Percentiles rank a stretch among this genome's conserved stretches.
These are phyloP conservation scores for Trichocomaceae sp. DNA, from an alignment of 2,329 filamentous ascomycete species.

Conservation along the genomic window DNA sequence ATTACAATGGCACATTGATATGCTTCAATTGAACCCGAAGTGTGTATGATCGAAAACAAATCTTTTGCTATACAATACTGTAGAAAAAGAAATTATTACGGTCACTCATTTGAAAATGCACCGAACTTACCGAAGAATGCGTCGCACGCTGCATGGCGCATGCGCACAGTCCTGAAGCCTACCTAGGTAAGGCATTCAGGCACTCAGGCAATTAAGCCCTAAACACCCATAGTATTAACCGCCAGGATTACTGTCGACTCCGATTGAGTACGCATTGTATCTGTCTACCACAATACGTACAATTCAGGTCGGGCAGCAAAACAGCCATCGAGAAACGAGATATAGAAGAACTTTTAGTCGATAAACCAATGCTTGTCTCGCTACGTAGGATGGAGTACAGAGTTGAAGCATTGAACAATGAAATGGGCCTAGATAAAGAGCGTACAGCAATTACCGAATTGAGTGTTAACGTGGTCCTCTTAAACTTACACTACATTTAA, in stretches of 20 bases:
- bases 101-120: neutral
- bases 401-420: neutral
- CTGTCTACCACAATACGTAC: neutral
- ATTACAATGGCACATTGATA: too few species aligned
- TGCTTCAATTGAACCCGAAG: neutral
- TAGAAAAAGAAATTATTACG: too few species aligned
- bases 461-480: neutral
- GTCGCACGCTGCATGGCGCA: conserved; percentile 7
- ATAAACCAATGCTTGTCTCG: too few species aligned
- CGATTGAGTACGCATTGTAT: neutral
- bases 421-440: neutral
- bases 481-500: neutral
- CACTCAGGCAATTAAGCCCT: neutral
- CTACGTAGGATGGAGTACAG: neutral
- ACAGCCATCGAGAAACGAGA: neutral
- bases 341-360: too few species aligned
- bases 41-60: neutral
- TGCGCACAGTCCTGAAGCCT: neutral
- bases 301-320: neutral
- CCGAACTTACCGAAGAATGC: conserved; percentile 4
- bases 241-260: too few species aligned
- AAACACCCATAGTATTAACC: neutral
- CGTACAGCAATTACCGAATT: neutral
- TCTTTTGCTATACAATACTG: too few species aligned
- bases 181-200: too few species aligned